phyloP scores from a whole-genome alignment of 1,284 basidiomycete species.

The Cystobasidium pallidum region DNA sequence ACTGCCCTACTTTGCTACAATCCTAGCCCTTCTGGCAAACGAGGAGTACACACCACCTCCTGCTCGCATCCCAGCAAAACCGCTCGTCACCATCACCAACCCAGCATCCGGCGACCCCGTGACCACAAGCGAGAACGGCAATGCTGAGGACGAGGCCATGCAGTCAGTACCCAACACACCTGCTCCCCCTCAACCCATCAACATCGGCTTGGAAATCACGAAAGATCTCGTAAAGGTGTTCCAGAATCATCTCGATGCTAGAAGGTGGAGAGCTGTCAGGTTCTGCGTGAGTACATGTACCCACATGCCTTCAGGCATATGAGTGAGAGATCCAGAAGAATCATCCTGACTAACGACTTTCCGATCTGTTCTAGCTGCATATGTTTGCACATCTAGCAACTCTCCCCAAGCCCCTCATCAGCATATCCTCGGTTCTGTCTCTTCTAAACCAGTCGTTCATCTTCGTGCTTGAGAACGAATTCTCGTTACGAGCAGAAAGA shows the following conservation, averaged over 20 bases:
- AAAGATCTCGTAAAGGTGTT: slow-evolving; percentile 87
- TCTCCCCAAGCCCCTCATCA: slow-evolving; percentile 48
- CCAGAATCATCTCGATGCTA: slow-evolving; percentile 77
- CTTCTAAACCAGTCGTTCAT: slow-evolving; percentile 50
- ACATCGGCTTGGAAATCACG: slow-evolving; percentile 72
- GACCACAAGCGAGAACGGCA: neutral
- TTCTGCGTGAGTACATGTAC: slow-evolving; percentile 79
- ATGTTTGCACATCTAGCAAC: slow-evolving; percentile 83
- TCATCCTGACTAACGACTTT: slow-evolving; percentile 43
- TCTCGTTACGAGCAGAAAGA: slow-evolving; percentile 50
- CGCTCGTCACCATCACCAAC: slow-evolving; percentile 46
- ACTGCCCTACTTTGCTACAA: slow-evolving; percentile 79
- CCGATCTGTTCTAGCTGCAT: slow-evolving; percentile 66
- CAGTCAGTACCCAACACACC: slow-evolving; percentile 52
- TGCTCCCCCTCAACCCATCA: slow-evolving; percentile 53
- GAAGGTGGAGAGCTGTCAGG: slow-evolving; percentile 84
- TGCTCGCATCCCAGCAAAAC: slow-evolving; percentile 42
- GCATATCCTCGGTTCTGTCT: slow-evolving; percentile 44
- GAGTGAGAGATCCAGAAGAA: no score
- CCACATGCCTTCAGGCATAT: no score
- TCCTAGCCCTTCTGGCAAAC: slow-evolving; percentile 67
- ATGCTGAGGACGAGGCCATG: slow-evolving; percentile 52
- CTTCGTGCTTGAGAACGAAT: slow-evolving; percentile 52
- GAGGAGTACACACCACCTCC: slow-evolving; percentile 58
- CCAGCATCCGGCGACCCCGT: slow-evolving; percentile 12